Conservation (phyloP, 164 flowering plant genomes). For the Litsea cubeba region DNA sequence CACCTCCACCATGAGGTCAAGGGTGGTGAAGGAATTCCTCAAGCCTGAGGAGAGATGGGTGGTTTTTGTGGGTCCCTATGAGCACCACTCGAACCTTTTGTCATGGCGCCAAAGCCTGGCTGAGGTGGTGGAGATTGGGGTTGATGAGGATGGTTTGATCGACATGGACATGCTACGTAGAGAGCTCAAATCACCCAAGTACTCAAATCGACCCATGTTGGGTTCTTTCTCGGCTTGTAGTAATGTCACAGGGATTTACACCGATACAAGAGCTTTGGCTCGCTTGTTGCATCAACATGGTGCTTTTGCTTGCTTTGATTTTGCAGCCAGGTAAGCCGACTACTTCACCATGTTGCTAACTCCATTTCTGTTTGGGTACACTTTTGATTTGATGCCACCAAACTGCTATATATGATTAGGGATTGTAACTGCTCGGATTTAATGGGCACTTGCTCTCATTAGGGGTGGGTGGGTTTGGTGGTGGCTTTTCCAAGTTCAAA, state of each 20-base stretch:
- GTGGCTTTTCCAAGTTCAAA: no score
- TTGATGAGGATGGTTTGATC: constrained; percentile 39
- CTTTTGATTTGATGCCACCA: no score
- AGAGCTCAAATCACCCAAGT: constrained; percentile 28
- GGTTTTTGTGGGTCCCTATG: constrained; percentile 37
- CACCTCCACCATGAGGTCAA: constrained; percentile 16
- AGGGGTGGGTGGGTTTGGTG: no score
- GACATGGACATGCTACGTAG: constrained; percentile 41
- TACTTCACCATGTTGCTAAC: no score
- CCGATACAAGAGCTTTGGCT: constrained; percentile 52
- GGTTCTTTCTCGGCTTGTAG: constrained; percentile 87
- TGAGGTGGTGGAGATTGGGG: constrained; percentile 31
- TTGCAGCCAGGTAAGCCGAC: constrained; percentile 21
- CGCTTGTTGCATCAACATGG: constrained; percentile 56
- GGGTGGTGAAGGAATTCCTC: background rate
- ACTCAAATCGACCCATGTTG: constrained; percentile 42
- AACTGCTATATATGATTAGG: no score
- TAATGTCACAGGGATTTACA: constrained; percentile 59
- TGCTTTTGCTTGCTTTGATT: constrained; percentile 78
- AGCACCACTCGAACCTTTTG: constrained; percentile 39
- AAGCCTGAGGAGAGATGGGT: constrained; percentile 25
- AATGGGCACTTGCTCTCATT: no score
- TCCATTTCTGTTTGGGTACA: no score
- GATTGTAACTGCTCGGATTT: no score
- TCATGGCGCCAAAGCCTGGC: constrained; percentile 29